Base-by-base conservation (phyloP, 345 rosid genomes). In the Aquilaria sinensis region DNA sequence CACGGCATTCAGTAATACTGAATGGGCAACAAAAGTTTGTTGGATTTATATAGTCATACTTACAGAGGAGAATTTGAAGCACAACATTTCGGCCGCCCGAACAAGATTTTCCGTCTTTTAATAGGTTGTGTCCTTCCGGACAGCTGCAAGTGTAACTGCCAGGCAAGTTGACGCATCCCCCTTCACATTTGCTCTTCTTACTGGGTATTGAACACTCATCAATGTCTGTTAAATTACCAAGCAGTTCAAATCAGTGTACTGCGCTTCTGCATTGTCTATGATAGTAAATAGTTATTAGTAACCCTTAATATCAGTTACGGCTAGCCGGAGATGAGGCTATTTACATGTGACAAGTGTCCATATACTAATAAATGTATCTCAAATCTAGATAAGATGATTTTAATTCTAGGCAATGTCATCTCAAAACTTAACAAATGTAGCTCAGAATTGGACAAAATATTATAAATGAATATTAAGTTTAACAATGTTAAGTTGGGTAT, bases 101-200 rank as follows among this genome's bases (percentile, higher is more conserved):
- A 11, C 76, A 72, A 31, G 58, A 4, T 30, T 6, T 31, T 63
- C 70, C 75, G 16, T 9, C 47, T 0, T 32, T 74, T 57, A 46
- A 48, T 2, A 74, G 75, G n/a, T 78, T 62, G 0, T 61, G 64
- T 1, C 73, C 74, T 11, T 70, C 62, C 23, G 53, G 65, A 68
- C 85, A 81, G 0, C 9, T 9, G 57, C 89, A 84, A 0, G 31
- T 12, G 12, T 56, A 77, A 54, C 13, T 60, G 16, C 89, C 83
- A 0, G 2, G 60, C 47, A 16, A 30, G 47, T 72, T 65, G 34
- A 54, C 31, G 37, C 45, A 51, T 5, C 9, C 31, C 43, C 7
- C 7, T 58, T 58, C 62, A n/a, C 62, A 58, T 9, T 58, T 6
- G 10, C 37, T 16, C 31, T 0, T n/a, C n/a, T n/a, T 7, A 11